Conservation (phyloP, 495 filamentous ascomycete species). For the Penicillium nucicola region DNA sequence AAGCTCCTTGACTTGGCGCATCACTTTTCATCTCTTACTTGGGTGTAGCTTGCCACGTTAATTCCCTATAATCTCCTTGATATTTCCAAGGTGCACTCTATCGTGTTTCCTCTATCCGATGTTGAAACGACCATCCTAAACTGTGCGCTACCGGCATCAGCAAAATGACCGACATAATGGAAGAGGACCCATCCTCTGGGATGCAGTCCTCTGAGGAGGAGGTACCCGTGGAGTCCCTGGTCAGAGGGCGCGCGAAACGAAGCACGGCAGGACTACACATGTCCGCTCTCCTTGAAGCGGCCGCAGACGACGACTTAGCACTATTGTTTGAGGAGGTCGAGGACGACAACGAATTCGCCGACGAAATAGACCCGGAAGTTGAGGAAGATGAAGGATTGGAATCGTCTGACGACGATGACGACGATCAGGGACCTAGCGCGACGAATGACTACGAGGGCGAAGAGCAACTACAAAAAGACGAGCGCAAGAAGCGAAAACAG, state of each 20-base stretch:
- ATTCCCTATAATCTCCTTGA: background rate
- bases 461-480: conserved; percentile 65
- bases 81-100: background rate
- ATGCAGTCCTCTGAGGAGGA: conserved; percentile 33
- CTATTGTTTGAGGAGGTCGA: conserved; percentile 83
- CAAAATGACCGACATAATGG: conserved; percentile 26
- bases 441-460: conserved; percentile 56
- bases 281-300: conserved; percentile 72
- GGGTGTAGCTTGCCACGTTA: too few relatives aligned
- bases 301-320: conserved; percentile 74
- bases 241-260: conserved; percentile 73
- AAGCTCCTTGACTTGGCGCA: background rate
- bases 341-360: conserved; percentile 76
- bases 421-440: conserved; percentile 68
- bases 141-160: background rate
- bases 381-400: conserved; percentile 77
- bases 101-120: conserved; percentile 3
- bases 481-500: conserved; percentile 73
- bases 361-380: conserved; percentile 63
- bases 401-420: conserved; percentile 72
- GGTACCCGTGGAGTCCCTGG: conserved; percentile 66
- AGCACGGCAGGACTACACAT: conserved; percentile 85
- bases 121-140: background rate
- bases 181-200: conserved; percentile 28
- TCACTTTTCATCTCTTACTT: background rate